A percentile compares a stretch with the other conserved stretches of the same genome.
phyloP scores from a whole-genome alignment of 2,329 filamentous ascomycete species.

The Didymella keratinophila region DNA sequence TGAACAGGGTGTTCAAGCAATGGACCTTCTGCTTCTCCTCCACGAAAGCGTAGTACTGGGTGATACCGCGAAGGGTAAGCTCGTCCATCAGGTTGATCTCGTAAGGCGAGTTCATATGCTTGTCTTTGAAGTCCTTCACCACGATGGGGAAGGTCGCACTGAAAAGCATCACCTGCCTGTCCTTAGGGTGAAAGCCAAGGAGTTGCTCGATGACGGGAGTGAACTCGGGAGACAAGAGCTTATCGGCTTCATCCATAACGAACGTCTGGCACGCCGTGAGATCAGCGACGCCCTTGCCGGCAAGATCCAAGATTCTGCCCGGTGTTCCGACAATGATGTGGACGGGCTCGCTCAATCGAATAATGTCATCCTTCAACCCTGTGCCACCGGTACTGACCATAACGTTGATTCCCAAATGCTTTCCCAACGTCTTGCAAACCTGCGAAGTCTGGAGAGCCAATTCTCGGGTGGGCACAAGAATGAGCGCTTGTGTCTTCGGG shows the following conservation, averaged over 20 bases:
- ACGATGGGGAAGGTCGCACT: conserved; percentile 97
- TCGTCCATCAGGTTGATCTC: conserved; percentile 99
- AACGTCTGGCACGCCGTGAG: conserved; percentile 96
- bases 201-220: conserved; percentile 97
- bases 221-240: conserved; percentile 94
- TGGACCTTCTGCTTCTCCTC: conserved; percentile 99
- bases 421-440: conserved; percentile 97
- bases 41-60: conserved; percentile 98
- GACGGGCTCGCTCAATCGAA: conserved; percentile 90
- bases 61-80: conserved; percentile 95
- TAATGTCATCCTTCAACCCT: conserved; percentile 92
- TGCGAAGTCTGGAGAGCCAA: conserved; percentile 98
- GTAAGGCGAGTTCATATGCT: conserved; percentile 95
- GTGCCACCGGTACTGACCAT: conserved; percentile 99
- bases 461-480: conserved; percentile 95
- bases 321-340: conserved; percentile 98
- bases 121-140: conserved; percentile 97
- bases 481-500: conserved; percentile 94
- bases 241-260: conserved; percentile 99
- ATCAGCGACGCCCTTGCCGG: conserved; percentile 95
- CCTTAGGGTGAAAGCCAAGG: conserved; percentile 92
- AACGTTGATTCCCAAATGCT: conserved; percentile 95
- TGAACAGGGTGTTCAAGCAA: conserved; percentile 98
- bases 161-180: conserved; percentile 99
- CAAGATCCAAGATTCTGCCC: conserved; percentile 93